Evolutionary conservation across 805 yeast genomes (phyloP).

Genomic region (Starmera dryadoides): DNA sequence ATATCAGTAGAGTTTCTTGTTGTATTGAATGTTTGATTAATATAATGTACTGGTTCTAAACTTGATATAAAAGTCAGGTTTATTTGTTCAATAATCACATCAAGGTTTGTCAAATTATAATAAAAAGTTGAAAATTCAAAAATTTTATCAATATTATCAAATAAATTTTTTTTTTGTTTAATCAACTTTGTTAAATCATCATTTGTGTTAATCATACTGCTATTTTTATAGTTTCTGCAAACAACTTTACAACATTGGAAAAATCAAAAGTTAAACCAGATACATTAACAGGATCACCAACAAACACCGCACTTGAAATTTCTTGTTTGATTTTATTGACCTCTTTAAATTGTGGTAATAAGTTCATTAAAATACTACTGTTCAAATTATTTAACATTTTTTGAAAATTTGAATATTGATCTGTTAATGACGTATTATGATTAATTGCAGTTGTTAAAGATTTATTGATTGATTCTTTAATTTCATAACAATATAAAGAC

Average conservation of each 20-base stretch:
- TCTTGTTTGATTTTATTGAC: not conserved
- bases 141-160: not conserved
- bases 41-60: no score
- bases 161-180: not conserved
- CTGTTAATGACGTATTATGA: not conserved
- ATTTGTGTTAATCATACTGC: not conserved
- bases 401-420: not conserved
- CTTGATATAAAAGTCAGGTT: no score
- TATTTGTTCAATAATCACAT: not conserved
- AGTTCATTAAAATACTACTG: not conserved
- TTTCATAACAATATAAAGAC: not conserved
- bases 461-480: not conserved
- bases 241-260: not conserved
- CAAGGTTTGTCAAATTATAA: no score
- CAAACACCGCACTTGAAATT: not conserved
- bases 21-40: no score
- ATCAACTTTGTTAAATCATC: not conserved
- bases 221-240: not conserved
- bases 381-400: not conserved
- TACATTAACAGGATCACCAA: slow-evolving; percentile 1
- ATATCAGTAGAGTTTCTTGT: no score
- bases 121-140: no score
- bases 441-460: not conserved
- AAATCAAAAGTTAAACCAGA: not conserved
- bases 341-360: not conserved